Evolutionary conservation across 305 asterid genomes (phyloP).

Genomic region (Solanum hybrid): DNA sequence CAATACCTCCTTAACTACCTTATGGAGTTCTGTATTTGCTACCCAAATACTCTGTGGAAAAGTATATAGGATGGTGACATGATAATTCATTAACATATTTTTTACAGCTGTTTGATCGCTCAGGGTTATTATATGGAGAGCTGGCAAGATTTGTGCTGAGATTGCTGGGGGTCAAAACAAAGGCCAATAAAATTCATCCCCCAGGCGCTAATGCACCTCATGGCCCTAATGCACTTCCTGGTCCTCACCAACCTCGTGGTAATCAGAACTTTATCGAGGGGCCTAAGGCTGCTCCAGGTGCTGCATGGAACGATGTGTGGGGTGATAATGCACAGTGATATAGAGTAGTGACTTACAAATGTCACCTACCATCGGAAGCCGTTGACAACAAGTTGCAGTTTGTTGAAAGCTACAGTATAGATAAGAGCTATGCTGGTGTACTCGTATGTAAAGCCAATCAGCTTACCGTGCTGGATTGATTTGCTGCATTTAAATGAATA

Average conservation of each 20-base stretch:
- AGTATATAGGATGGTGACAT: neutral
- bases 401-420: neutral
- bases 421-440: neutral
- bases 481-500: neutral
- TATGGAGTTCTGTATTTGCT: neutral
- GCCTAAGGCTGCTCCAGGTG: slow-evolving; percentile 65
- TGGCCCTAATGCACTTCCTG: slow-evolving; percentile 63
- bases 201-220: slow-evolving; percentile 55
- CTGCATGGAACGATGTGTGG: slow-evolving; percentile 81
- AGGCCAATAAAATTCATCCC: slow-evolving; percentile 46
- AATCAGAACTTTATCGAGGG: slow-evolving; percentile 50
- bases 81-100: neutral
- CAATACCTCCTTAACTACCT: neutral
- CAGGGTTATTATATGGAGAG: slow-evolving; percentile 91
- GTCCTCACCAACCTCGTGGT: slow-evolving; percentile 48
- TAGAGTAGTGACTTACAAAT: neutral
- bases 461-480: neutral
- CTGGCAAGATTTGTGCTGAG: slow-evolving; percentile 92
- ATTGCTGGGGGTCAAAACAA: slow-evolving; percentile 63
- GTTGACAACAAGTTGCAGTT: neutral
- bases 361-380: neutral
- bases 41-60: neutral
- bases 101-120: slow-evolving; percentile 83
- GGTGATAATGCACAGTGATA: slow-evolving; percentile 37
- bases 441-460: neutral